Base-by-base conservation (phyloP, 2,329 filamentous ascomycete genomes). In the Aspergillus hortae region DNA sequence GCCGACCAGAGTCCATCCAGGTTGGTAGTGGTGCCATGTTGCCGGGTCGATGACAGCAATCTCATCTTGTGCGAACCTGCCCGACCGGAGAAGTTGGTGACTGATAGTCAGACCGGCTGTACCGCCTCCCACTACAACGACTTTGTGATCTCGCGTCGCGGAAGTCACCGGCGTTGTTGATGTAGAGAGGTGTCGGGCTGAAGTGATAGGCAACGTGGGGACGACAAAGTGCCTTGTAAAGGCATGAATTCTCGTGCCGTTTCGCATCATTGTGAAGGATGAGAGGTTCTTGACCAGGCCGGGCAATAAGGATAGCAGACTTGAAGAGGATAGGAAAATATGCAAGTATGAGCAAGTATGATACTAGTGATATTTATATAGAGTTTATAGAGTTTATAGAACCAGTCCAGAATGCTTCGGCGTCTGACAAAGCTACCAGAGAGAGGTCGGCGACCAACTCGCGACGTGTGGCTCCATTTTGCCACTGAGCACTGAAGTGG, bases 1-100 rank as follows among this genome's bases (percentile, higher is more conserved):
- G 42, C 84, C 85, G 2, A 87, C 85, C 1, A 88, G 74, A 2
- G 85, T 88, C 84, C 84, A 88, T 49, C 85, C 85, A 1, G 85
- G 83, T 66, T 88, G 85, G 65, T 87, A 88, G 70, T 88, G 77
- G 63, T 88, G 84, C 75, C 77, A 84, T 57, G 71, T 64, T 1
- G 84, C 77, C 0, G 85, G 85, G 57, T 88, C 85, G 42, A 88
- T 70, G 25, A 88, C 61, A 23, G 85, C 84, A 54, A 88, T 85
- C 54, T 88, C 85, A 30, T 83, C 74, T 41, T 76, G 70, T 0
- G 67, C 56, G 61, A 86, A 87, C 23, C 76, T 76, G 40, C 82
- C 83, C 0, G 76, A 74, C 2, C 77, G 77, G 3, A 88, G 77
- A 3, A 90, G 79, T 71, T 89, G 86, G 62, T 88, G 85, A 61